A percentile compares a stretch with the other conserved stretches of the same genome.
phyloP scores from a whole-genome alignment of 2,329 filamentous ascomycete genomes.

The Xylariaceae sp. region DNA sequence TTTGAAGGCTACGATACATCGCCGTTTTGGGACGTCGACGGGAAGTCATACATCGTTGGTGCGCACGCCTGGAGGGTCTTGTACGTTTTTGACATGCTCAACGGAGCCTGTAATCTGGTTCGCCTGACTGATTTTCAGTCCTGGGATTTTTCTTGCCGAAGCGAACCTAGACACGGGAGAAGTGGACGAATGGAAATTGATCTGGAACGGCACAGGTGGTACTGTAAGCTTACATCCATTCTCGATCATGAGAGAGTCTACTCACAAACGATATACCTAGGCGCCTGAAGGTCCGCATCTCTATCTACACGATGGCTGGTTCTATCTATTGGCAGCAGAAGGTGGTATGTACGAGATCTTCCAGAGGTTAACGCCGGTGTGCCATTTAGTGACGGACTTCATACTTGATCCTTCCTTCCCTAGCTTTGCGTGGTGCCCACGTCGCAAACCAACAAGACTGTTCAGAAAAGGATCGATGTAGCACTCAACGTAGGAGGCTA shows the following conservation, averaged over 20 bases:
- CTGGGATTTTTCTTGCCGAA: conserved; percentile 36
- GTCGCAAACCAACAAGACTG: too few relatives aligned
- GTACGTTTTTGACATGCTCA: conserved; percentile 18
- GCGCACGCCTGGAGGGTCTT: conserved; percentile 33
- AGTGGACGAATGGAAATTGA: conserved; percentile 31
- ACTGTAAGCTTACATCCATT: conserved; percentile 20
- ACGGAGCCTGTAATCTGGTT: too few relatives aligned
- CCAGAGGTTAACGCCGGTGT: too few relatives aligned
- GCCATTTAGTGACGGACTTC: too few relatives aligned
- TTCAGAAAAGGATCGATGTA: too few relatives aligned
- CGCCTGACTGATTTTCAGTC: too few relatives aligned
- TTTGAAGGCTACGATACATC: conserved; percentile 50
- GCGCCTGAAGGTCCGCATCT: conserved; percentile 52
- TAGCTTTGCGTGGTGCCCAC: too few relatives aligned
- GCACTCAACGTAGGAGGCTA: too few relatives aligned
- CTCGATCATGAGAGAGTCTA: neutral
- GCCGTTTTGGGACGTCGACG: conserved; percentile 53
- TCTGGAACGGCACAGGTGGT: conserved; percentile 46
- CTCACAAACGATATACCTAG: too few relatives aligned
- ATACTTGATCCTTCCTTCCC: too few relatives aligned
- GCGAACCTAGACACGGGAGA: conserved; percentile 36
- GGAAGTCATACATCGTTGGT: conserved; percentile 45
- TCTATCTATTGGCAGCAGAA: conserved; percentile 51
- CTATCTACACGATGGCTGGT: conserved; percentile 45
- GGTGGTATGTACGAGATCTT: too few relatives aligned